A percentile compares a stretch with the other conserved stretches of the same genome.
Evolutionary conservation across 768 basidiomycete genomes (phyloP).

Genomic region (Kwoniella pini): DNA sequence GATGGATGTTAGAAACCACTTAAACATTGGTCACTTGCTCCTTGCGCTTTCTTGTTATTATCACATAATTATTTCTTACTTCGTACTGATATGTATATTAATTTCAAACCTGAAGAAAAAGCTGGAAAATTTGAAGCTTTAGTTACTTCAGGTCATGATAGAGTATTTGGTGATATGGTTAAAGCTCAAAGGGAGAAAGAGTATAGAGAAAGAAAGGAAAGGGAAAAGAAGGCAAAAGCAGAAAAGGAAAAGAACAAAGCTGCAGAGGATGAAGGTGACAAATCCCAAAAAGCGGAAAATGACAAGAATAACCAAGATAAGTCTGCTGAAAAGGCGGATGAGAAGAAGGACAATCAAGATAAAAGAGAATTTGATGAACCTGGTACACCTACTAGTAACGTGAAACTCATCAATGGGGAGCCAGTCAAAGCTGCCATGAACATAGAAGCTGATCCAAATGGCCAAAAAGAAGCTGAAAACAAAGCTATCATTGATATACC

Average conservation of each 20-base stretch:
- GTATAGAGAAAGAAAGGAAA: constrained; percentile 40
- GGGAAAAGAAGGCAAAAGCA: constrained; percentile 29
- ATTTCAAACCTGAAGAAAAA: constrained; percentile 33
- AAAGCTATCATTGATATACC: constrained; percentile 21
- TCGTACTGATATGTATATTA: constrained; percentile 25
- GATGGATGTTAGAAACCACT: constrained; percentile 30
- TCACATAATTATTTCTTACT: constrained; percentile 39
- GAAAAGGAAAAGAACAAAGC: constrained; percentile 21
- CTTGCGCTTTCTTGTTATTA: constrained; percentile 29
- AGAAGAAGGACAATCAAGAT: constrained; percentile 2
- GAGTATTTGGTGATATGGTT: constrained; percentile 48
- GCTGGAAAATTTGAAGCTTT: constrained; percentile 39
- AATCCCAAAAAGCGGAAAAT: neutral
- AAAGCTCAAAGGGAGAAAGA: constrained; percentile 41
- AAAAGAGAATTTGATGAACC: constrained; percentile 9
- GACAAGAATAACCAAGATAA: constrained; percentile 25
- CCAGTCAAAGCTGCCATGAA: neutral
- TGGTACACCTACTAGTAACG: constrained; percentile 19
- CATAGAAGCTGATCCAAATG: neutral
- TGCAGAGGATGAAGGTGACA: neutral
- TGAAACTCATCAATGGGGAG: constrained; percentile 26
- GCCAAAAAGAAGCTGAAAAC: constrained; percentile 4
- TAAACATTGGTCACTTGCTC: constrained; percentile 18
- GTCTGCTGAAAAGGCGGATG: constrained; percentile 16
- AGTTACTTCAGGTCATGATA: constrained; percentile 33